Evolutionary conservation across 306 rosid species (phyloP).

Genomic region (Canavalia gladiata): DNA sequence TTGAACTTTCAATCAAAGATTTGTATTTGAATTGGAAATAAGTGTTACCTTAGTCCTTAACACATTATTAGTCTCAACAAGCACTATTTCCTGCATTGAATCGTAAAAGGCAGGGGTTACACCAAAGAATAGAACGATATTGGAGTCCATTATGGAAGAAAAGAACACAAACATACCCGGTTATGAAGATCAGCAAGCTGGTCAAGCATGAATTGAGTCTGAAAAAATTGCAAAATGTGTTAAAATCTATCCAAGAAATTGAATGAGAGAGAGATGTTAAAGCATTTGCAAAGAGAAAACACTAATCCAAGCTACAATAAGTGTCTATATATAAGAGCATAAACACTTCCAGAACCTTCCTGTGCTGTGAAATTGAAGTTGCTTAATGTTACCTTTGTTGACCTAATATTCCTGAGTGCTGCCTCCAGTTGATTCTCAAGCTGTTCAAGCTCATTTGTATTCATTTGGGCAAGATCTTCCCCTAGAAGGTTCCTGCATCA

Average conservation of each 20-base stretch:
- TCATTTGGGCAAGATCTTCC: constrained; percentile 79
- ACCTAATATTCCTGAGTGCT: constrained; percentile 75
- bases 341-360: background rate
- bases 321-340: background rate
- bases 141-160: background rate
- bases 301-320: background rate
- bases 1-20: constrained; percentile 3
- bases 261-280: background rate
- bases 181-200: constrained; percentile 85
- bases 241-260: background rate
- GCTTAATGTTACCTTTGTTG: constrained; percentile 67
- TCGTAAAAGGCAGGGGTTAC: background rate
- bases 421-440: constrained; percentile 83
- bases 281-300: constrained; percentile 8
- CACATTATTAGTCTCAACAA: constrained; percentile 68
- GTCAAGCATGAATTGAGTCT: constrained; percentile 79
- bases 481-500: constrained; percentile 78
- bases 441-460: constrained; percentile 70
- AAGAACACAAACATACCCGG: constrained; percentile 56
- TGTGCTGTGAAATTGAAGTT: constrained; percentile 2
- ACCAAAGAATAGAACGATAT: background rate
- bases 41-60: constrained; percentile 69
- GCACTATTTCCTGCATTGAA: constrained; percentile 70
- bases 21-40: constrained; percentile 8
- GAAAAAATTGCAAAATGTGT: constrained; percentile 34